Conservation (phyloP, 495 filamentous ascomycete species). For the Penicillium arizonense region DNA sequence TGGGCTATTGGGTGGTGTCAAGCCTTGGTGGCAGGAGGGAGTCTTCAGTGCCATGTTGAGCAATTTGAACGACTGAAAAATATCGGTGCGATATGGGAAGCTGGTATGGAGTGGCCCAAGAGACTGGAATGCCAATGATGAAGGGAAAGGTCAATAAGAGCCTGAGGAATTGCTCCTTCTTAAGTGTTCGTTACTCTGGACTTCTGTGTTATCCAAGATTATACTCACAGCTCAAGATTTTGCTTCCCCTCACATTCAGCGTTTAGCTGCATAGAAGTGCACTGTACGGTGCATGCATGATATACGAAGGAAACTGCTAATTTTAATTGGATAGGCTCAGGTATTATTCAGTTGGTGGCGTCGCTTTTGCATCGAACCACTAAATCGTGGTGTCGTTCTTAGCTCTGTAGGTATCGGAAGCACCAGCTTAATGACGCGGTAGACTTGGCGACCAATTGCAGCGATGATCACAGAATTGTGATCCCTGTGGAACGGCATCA, state of each 20-base stretch:
- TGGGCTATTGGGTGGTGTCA: conserved; percentile 8
- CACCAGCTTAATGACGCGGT: neutral
- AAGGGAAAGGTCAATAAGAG: conserved; percentile 5
- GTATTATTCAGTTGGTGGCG: conserved; percentile 1
- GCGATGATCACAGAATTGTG: conserved; percentile 2
- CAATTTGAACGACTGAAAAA: conserved; percentile 2
- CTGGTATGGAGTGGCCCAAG: conserved; percentile 4
- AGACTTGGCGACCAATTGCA: conserved; percentile 2
- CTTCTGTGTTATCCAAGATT: no score
- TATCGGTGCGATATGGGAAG: conserved; percentile 5
- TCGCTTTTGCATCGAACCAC: conserved; percentile 3
- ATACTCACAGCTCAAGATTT: no score
- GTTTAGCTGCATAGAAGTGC: no score
- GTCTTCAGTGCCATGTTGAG: conserved; percentile 8
- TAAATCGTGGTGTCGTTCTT: conserved; percentile 1
- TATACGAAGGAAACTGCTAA: no score
- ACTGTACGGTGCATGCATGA: no score
- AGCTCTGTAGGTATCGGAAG: conserved; percentile 1
- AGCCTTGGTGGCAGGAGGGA: conserved; percentile 3
- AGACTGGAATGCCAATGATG: conserved; percentile 7
- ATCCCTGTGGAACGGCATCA: conserved; percentile 1
- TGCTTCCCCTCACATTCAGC: no score
- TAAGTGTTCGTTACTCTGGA: conserved; percentile 3
- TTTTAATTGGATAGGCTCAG: neutral
- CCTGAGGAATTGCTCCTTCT: conserved; percentile 6